Evolutionary conservation across 177 flowering plant species (phyloP), one percentile per base, ranked within the genome.

Genomic region (Vitis hybrid): DNA sequence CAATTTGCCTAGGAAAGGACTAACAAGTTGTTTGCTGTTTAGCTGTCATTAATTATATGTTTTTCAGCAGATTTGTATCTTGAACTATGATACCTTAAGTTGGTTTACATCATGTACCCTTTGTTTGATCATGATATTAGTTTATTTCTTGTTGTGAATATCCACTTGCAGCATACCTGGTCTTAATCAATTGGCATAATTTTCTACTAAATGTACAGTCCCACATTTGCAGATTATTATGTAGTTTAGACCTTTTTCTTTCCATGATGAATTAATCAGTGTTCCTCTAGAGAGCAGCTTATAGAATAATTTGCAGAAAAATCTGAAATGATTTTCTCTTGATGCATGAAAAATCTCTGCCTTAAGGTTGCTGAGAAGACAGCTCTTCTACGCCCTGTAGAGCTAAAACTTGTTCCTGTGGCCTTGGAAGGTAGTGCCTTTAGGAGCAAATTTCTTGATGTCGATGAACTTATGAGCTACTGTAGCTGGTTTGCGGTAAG

Each of bases 291-390:
- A 34, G 45, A 34, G 45, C 45, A 34, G 45, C 45, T 34, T 34
- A 3, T 6, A 6, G 45, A 34, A 34, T 34, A 34, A 34, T 34
- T 34, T 34, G 45, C 45, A 34, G 45, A 34, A 34, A 34, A 6
- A 5, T 34, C 7, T 34, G 45, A 34, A 34, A 34, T 34, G 45
- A 62, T 22, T 56, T 65, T 48, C 45, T 65, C 20, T 59, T 60
- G 45, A 61, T 26, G 2, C 31, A 56, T 26, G 4, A 59, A 50
- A 63, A 57, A 66, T 76, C 29, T 61, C 8, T 57, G 3, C 64
- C 66, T 78, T 76, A 82, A 94, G 98, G 98, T 94, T 74, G 97
- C 97, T 67, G 97, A 94, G 78, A 94, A 91, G 82, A 94, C 98
- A 26, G 79, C 90, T 73, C 83, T 89, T 67, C 77, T 94, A 61